These are phyloP conservation scores for Stephania yunnanensis DNA, from an alignment of 164 flowering plant genomes.

Conservation along the genomic window DNA sequence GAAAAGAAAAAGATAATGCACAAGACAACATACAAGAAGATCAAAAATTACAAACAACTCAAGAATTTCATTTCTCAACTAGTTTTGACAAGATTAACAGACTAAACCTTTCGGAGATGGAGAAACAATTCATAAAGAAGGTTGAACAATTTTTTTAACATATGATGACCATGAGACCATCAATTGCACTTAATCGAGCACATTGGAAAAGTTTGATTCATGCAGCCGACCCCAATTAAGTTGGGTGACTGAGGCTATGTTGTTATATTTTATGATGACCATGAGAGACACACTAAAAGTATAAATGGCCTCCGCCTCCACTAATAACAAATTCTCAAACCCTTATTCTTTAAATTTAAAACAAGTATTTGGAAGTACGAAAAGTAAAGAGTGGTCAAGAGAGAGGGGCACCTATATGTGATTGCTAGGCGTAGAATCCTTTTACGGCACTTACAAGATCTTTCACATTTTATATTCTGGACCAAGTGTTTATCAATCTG, in stretches of 20 bases:
- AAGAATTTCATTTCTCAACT: background rate
- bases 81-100: background rate
- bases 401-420: background rate
- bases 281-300: background rate
- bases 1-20: background rate
- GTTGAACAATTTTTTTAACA: background rate
- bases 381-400: background rate
- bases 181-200: no score
- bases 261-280: background rate
- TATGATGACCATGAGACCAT: background rate
- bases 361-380: background rate
- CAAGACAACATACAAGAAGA: background rate
- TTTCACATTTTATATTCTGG: no score
- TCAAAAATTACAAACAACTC: background rate
- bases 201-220: no score
- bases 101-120: background rate
- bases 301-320: background rate
- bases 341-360: background rate
- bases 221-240: no score
- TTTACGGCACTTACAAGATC: background rate
- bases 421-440: background rate
- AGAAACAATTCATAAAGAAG: background rate
- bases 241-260: no score
- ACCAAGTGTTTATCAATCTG: no score
- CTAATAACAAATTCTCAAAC: background rate